Evolutionary conservation across 129 eudicot species (phyloP).

Genomic region (Apium graveolens): DNA sequence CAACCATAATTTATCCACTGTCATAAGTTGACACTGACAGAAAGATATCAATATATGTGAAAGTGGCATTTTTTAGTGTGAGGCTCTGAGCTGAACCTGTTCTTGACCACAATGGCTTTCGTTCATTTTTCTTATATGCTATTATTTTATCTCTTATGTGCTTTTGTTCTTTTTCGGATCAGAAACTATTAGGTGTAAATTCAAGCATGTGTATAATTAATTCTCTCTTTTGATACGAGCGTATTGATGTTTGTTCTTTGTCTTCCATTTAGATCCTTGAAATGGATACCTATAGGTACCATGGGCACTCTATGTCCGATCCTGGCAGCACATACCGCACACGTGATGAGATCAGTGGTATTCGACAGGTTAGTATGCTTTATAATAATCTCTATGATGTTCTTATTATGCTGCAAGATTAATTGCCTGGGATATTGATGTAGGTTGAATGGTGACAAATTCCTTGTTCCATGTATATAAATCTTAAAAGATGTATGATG

Average conservation of each 20-base stretch:
- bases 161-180: neutral
- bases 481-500: neutral
- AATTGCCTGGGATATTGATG: neutral
- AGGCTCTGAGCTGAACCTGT: neutral
- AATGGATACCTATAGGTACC: constrained; percentile 99
- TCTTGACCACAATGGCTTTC: neutral
- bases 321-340: constrained; percentile 99
- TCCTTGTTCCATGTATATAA: neutral
- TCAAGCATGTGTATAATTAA: neutral
- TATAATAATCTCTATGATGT: neutral
- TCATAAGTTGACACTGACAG: neutral
- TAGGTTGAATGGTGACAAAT: neutral
- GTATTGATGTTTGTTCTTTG: neutral
- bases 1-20: neutral
- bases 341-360: constrained; percentile 89
- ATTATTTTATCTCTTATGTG: neutral
- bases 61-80: neutral
- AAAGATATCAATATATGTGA: neutral
- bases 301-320: constrained; percentile 99
- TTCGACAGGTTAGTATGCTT: constrained; percentile 64
- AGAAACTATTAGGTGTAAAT: neutral
- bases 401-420: neutral
- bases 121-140: neutral
- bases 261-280: constrained; percentile 68
- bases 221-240: neutral